Conservation (phyloP, 2,329 filamentous ascomycete genomes). For the Diaporthe caulivora region DNA sequence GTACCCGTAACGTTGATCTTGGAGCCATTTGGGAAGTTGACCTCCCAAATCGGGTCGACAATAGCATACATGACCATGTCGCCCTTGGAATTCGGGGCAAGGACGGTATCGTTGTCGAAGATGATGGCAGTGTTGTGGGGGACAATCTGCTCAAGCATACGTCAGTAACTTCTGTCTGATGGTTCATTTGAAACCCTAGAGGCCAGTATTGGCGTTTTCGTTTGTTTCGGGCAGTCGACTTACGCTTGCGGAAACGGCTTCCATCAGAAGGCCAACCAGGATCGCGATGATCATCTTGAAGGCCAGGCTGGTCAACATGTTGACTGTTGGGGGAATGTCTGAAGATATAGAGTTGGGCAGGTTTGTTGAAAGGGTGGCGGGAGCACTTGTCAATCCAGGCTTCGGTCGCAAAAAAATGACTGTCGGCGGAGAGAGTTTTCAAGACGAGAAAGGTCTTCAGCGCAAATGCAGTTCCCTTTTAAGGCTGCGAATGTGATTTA, state of each 20-base stretch:
- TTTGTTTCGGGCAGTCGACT: background rate
- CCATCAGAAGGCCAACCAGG: background rate
- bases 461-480: background rate
- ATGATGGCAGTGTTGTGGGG: background rate
- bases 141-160: background rate
- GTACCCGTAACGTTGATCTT: background rate
- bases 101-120: background rate
- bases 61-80: background rate
- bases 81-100: background rate
- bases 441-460: rapidly evolving
- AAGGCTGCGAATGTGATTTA: background rate
- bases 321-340: background rate
- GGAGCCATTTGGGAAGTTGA: background rate
- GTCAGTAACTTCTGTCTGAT: background rate
- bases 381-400: background rate
- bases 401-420: background rate
- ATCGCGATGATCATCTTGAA: background rate
- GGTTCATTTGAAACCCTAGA: no score
- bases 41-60: constrained; percentile 14
- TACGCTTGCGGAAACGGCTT: background rate
- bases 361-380: background rate
- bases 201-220: no score
- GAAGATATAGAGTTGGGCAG: background rate
- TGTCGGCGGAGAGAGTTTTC: background rate
- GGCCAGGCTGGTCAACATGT: background rate